Evolutionary conservation across 2,329 filamentous ascomycete species (phyloP), one percentile per base, ranked within the genome.

Genomic region (Aspergillus aculeatus): DNA sequence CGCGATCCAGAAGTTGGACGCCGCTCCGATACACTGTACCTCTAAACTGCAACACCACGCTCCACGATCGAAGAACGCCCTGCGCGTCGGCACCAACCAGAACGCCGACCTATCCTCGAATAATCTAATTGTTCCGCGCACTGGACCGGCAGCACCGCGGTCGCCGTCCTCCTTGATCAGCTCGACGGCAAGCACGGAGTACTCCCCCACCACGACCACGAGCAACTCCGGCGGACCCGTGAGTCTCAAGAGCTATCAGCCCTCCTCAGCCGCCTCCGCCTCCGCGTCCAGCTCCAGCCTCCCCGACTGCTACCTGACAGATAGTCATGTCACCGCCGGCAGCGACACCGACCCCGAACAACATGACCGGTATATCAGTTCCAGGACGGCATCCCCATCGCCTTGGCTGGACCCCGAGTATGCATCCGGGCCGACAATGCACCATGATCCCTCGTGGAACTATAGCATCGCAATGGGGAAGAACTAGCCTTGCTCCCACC

Each of bases 311-410:
- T 47, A 55, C 14, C 52, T 16, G 29, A 48, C 38, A 2, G 56
- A 62, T 16, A 58, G 49, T 5, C 55, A 63, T 48, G 7, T 53
- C n/a, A 44, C 38, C 38, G 59, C 58, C 26, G 49, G 48, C 47
- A 64, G 59, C 38, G 66, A 67, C 35, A 65, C 66, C 6, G 66
- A 67, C 19, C 29, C 31, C 35, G 62, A 68, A 19, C 54, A 48
- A 19, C 54, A 48, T 9, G 56, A 50, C 6, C 55, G 29, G 32
- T 62, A 62, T 23, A 32, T 48, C 4, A 57, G 47, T n/a, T 50
- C 24, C 3, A 16, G 32, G 32, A 35, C 32, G 12, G 49, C 61
- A 9, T 54, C 47, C 16, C 58, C 54, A 32, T n/a, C 31, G 14
- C 58, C 61, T 32, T 63, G 62, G 38, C 52, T 57, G 5, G 57